A percentile compares a stretch with the other conserved stretches of the same genome.
Conservation (phyloP, 257 asterid genomes). For the Nyctanthes arbortristis region DNA sequence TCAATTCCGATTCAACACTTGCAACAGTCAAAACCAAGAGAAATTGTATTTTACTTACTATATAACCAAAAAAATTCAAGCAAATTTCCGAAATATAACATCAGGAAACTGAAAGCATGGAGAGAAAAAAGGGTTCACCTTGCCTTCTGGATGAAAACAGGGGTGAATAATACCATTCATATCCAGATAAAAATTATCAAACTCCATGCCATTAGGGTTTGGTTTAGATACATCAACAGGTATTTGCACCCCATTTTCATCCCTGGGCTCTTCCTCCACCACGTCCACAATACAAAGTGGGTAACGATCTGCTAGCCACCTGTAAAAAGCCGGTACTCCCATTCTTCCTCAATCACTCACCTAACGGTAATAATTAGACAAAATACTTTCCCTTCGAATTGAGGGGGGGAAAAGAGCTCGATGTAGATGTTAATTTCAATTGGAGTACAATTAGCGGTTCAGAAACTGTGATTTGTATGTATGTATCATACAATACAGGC, state of each 20-base stretch:
- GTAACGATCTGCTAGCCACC: slow-evolving; percentile 96
- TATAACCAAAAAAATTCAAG: background rate
- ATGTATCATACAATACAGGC: background rate
- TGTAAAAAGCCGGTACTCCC: slow-evolving; percentile 97
- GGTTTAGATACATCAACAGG: slow-evolving; percentile 62
- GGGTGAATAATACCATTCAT: slow-evolving; percentile 98
- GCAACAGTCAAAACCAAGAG: slow-evolving; percentile 7
- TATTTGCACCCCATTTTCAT: slow-evolving; percentile 30
- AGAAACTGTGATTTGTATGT: background rate
- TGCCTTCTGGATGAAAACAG: slow-evolving; percentile 96
- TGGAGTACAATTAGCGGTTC: background rate
- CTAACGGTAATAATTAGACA: background rate
- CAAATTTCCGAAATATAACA: background rate
- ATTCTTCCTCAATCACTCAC: slow-evolving; percentile 25
- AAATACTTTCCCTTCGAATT: background rate
- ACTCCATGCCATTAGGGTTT: slow-evolving; percentile 94
- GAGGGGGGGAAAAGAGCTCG: background rate
- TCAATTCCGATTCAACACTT: background rate
- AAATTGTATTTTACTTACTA: background rate
- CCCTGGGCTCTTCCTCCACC: slow-evolving; percentile 68
- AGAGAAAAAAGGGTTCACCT: slow-evolving; percentile 38
- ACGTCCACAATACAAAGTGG: slow-evolving; percentile 81
- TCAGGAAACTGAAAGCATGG: background rate
- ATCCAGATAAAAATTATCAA: slow-evolving; percentile 85
- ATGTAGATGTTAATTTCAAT: background rate